These are phyloP conservation scores for Ascocoryne sarcoides DNA, from an alignment of 2,329 filamentous ascomycete genomes.

Conservation along the genomic window DNA sequence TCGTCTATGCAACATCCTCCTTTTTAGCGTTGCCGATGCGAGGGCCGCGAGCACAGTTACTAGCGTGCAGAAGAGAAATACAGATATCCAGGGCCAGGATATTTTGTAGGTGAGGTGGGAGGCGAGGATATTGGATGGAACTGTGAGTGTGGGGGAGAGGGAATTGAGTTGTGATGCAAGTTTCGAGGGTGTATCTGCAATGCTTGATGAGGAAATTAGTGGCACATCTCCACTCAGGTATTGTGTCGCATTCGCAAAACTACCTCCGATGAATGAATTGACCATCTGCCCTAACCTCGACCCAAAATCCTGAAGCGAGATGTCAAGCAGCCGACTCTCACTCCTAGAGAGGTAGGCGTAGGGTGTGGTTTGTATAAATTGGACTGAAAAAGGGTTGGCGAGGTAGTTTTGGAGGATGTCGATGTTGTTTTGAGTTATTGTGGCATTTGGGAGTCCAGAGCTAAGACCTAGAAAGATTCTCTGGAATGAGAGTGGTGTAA, in stretches of 20 bases:
- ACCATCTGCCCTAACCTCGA: constrained; percentile 16
- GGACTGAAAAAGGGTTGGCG: constrained; percentile 9
- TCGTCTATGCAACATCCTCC: constrained; percentile 4
- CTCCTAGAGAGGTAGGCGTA: background rate
- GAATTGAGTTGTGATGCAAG: constrained; percentile 4
- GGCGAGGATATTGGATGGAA: constrained; percentile 5
- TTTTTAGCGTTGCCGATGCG: constrained; percentile 6
- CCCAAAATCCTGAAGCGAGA: constrained; percentile 14
- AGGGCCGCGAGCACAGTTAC: constrained; percentile 10
- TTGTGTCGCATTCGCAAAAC: constrained; percentile 15
- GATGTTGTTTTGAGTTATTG: constrained; percentile 8
- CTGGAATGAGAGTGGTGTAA: constrained; percentile 14
- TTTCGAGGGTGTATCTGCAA: constrained; percentile 1
- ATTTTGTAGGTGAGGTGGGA: background rate
- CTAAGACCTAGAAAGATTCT: constrained; percentile 8
- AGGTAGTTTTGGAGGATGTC: constrained; percentile 19
- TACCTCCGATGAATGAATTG: constrained; percentile 16
- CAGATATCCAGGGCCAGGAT: constrained; percentile 7
- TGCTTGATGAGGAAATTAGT: background rate
- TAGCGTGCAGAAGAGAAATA: constrained; percentile 11
- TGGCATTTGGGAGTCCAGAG: constrained; percentile 7
- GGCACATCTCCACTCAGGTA: constrained; percentile 1
- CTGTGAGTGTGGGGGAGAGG: constrained; percentile 6
- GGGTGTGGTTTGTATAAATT: constrained; percentile 13
- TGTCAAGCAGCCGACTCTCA: constrained; percentile 10